Conservation (phyloP, 768 basidiomycete species). For the Punctularia strigosozonata region DNA sequence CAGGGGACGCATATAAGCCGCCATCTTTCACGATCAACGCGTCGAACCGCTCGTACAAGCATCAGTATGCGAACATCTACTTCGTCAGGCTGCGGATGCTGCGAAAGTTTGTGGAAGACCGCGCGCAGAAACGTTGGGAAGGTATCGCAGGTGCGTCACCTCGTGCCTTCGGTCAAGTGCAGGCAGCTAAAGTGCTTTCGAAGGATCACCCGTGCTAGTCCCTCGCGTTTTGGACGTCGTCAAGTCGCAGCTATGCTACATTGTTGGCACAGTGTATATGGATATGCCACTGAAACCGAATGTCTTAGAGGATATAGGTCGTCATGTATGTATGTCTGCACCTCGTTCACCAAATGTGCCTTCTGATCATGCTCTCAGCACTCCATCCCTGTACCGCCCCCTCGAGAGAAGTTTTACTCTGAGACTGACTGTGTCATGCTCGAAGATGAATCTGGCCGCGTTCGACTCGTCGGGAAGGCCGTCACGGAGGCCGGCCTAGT, state of each 20-base stretch:
- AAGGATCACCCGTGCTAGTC: slow-evolving; percentile 63
- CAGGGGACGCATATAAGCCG: no score
- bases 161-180: neutral
- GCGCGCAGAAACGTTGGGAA: slow-evolving; percentile 41
- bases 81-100: slow-evolving; percentile 45
- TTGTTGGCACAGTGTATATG: slow-evolving; percentile 94
- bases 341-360: slow-evolving; percentile 3
- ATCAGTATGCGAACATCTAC: slow-evolving; percentile 69
- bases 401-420: slow-evolving; percentile 62
- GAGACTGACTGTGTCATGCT: slow-evolving; percentile 73
- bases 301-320: slow-evolving; percentile 88
- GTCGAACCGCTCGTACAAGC: slow-evolving; percentile 41
- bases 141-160: slow-evolving; percentile 25
- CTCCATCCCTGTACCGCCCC: slow-evolving; percentile 79
- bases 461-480: slow-evolving; percentile 71
- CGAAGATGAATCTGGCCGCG: slow-evolving; percentile 93
- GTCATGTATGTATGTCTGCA: slow-evolving; percentile 55
- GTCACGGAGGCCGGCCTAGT: slow-evolving; percentile 56
- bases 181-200: neutral
- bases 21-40: slow-evolving; percentile 32
- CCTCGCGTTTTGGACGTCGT: slow-evolving; percentile 78
- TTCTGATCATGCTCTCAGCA: slow-evolving; percentile 36
- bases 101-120: slow-evolving; percentile 31
- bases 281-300: slow-evolving; percentile 99
- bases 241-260: slow-evolving; percentile 77